Evolutionary conservation across 2,329 filamentous ascomycete species (phyloP).

Genomic region (Coleophoma eucalyptorum): DNA sequence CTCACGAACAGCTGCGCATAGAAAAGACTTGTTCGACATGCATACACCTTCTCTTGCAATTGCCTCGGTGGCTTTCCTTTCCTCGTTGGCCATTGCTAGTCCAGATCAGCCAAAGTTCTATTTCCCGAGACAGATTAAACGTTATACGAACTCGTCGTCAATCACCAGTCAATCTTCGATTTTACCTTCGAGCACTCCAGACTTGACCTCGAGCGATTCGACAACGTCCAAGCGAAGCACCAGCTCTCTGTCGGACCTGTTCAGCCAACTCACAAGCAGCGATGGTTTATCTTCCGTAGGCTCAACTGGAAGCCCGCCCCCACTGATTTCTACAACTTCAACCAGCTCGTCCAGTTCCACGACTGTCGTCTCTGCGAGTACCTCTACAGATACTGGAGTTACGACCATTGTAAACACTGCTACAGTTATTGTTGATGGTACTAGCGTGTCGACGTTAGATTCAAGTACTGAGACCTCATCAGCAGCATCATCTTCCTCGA

Average conservation of each 20-base stretch:
- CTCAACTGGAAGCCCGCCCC: neutral
- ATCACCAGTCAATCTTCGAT: slow-evolving; percentile 10
- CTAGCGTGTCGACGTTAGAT: neutral
- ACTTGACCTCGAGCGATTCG: slow-evolving; percentile 1
- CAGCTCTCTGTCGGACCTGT: slow-evolving; percentile 13
- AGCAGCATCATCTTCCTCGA: neutral
- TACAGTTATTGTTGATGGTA: slow-evolving; percentile 1
- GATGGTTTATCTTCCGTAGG: neutral
- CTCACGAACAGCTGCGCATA: slow-evolving; percentile 7
- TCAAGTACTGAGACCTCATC: neutral
- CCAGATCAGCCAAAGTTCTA: slow-evolving; percentile 48
- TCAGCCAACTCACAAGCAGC: slow-evolving; percentile 3
- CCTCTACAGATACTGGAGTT: neutral
- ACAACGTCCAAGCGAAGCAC: slow-evolving; percentile 7
- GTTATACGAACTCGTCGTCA: slow-evolving; percentile 24
- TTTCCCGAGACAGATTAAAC: slow-evolving; percentile 53
- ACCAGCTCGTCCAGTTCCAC: neutral
- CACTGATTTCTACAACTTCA: neutral
- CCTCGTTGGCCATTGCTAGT: slow-evolving; percentile 40
- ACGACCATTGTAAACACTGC: slow-evolving; percentile 8
- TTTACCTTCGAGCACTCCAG: slow-evolving; percentile 8
- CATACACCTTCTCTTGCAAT: slow-evolving; percentile 44
- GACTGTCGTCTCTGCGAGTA: neutral
- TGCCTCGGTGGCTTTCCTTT: slow-evolving; percentile 44
- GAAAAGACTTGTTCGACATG: slow-evolving; percentile 37